Conservation (phyloP, 2,329 filamentous ascomycete genomes). For the Monosporascus sp. region DNA sequence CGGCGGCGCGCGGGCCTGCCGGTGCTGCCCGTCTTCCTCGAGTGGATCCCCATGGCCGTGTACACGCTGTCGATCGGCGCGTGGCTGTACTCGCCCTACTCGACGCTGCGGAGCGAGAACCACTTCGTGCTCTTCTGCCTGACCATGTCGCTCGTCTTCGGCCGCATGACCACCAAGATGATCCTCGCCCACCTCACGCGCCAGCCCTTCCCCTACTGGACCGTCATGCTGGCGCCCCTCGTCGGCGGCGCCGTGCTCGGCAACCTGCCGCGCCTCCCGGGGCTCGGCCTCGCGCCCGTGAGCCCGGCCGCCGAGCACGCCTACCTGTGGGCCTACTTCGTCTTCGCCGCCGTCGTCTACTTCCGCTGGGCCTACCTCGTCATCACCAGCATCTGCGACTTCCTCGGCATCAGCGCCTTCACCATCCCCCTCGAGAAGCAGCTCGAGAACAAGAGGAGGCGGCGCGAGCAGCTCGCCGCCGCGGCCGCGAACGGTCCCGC, state of each 20-base stretch:
- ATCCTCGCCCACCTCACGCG: constrained; percentile 91
- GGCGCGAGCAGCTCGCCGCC: constrained; percentile 8
- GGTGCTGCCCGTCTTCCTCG: constrained; percentile 76
- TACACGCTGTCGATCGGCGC: constrained; percentile 70
- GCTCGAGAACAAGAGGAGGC: constrained; percentile 45
- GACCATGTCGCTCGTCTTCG: constrained; percentile 95
- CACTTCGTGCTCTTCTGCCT: constrained; percentile 88
- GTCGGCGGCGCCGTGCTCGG: constrained; percentile 77
- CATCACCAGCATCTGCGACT: constrained; percentile 85
- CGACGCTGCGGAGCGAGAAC: constrained; percentile 74
- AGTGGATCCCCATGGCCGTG: constrained; percentile 87
- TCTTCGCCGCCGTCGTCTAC: constrained; percentile 81
- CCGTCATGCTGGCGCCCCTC: constrained; percentile 80
- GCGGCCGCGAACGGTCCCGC: constrained; percentile 7
- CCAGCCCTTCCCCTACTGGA: constrained; percentile 97
- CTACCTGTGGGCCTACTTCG: constrained; percentile 80
- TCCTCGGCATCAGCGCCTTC: constrained; percentile 88
- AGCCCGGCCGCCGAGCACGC: constrained; percentile 66
- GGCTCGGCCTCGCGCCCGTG: constrained; percentile 57
- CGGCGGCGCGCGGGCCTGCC: constrained; percentile 68
- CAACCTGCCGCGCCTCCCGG: constrained; percentile 61
- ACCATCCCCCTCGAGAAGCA: constrained; percentile 70
- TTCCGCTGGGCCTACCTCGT: constrained; percentile 90
- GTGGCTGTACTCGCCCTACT: constrained; percentile 90
- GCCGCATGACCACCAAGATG: constrained; percentile 97